Percentiles rank a stretch among this genome's conserved stretches.
Conservation (phyloP, 2,329 filamentous ascomycete species). For the Cyclaneusma minus region DNA sequence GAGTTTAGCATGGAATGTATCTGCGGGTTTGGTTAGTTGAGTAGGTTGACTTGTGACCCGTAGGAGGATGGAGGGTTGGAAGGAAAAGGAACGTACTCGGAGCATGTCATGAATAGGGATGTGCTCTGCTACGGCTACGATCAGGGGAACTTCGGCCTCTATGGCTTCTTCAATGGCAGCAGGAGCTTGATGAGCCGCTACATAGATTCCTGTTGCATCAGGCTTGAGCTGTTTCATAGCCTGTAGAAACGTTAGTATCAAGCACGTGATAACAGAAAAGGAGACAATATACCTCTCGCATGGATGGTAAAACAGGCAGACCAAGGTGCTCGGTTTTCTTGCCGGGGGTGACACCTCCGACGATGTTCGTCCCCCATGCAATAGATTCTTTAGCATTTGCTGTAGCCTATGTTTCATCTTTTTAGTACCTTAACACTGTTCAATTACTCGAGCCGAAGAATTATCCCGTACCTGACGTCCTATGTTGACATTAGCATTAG, state of each 20-base stretch:
- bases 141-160: constrained; percentile 59
- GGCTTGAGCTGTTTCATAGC: constrained; percentile 58
- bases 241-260: too few species aligned
- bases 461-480: too few species aligned
- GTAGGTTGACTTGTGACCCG: constrained; percentile 5
- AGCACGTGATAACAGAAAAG: too few species aligned
- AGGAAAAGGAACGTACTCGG: constrained; percentile 28
- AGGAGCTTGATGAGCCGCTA: constrained; percentile 58
- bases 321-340: constrained; percentile 57
- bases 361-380: constrained; percentile 65
- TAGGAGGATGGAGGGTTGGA: neutral
- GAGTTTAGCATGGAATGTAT: constrained; percentile 54
- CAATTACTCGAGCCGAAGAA: too few species aligned
- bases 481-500: too few species aligned
- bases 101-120: constrained; percentile 61
- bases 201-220: constrained; percentile 66
- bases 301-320: constrained; percentile 53
- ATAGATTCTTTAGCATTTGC: constrained; percentile 63
- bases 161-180: constrained; percentile 67
- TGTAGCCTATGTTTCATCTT: constrained; percentile 47
- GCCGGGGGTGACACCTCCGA: constrained; percentile 62
- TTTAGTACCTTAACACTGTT: too few species aligned
- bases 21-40: constrained; percentile 27
- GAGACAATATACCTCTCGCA: constrained; percentile 32
- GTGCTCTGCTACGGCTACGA: constrained; percentile 61